These are phyloP conservation scores for Zopfochytrium polystomum DNA, from an alignment of 371 early-diverging fungal species.

Conservation along the genomic window DNA sequence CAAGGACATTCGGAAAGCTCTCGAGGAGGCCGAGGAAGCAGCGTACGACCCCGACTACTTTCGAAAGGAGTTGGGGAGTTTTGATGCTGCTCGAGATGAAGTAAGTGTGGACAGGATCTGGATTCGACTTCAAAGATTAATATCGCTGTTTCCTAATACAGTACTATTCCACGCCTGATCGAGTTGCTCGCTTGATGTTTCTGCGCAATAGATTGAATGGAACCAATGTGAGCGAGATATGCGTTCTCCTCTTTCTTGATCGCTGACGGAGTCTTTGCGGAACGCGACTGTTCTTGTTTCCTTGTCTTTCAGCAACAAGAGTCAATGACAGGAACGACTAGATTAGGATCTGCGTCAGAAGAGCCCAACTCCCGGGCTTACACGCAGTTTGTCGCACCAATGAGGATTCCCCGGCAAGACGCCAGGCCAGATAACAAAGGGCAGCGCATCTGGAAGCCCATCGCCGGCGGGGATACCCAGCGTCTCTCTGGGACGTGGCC, in stretches of 20 bases:
- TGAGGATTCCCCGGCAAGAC: too few species aligned
- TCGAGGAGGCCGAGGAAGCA: conserved; percentile 23
- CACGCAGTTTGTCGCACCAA: not conserved
- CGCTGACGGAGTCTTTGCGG: not conserved
- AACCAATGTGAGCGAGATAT: not conserved
- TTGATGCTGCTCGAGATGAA: conserved; percentile 24
- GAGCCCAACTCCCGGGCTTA: not conserved
- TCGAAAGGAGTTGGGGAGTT: conserved; percentile 18
- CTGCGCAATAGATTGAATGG: conserved; percentile 26
- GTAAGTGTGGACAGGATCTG: conserved; percentile 4
- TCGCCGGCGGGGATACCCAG: too few species aligned
- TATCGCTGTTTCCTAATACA: not conserved
- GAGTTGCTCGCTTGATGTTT: conserved; percentile 29
- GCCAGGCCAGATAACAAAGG: too few species aligned
- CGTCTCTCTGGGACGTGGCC: too few species aligned
- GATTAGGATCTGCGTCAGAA: not conserved
- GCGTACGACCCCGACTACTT: conserved; percentile 22
- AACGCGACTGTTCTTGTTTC: not conserved
- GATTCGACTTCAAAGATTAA: not conserved
- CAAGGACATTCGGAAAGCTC: conserved; percentile 20
- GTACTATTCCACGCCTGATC: conserved; percentile 28
- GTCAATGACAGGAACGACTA: too few species aligned
- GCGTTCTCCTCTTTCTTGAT: not conserved
- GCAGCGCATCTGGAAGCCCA: too few species aligned
- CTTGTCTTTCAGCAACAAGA: not conserved